Evolutionary conservation across 1,139 yeast species (phyloP).

Genomic region (Geotrichum candidum): DNA sequence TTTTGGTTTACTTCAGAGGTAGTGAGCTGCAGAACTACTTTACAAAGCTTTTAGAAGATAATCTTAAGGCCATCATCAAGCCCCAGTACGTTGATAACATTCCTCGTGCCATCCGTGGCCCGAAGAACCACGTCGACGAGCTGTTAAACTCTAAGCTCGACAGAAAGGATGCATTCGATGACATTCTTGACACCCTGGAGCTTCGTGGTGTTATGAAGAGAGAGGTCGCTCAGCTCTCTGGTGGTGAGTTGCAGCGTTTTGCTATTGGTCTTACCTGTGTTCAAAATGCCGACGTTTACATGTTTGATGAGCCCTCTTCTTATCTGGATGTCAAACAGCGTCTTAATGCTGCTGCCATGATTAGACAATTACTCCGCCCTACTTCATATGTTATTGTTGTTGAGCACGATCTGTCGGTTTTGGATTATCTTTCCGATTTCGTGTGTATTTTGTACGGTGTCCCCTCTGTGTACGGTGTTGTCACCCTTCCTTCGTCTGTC

Average conservation of each 20-base stretch:
- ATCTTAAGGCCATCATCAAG: conserved; percentile 89
- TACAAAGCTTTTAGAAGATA: conserved; percentile 87
- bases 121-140: conserved; percentile 80
- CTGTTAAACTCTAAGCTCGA: conserved; percentile 70
- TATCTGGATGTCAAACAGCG: conserved; percentile 98
- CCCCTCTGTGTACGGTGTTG: conserved; percentile 97
- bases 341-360: conserved; percentile 91
- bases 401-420: conserved; percentile 95
- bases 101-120: conserved; percentile 92
- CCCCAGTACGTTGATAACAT: conserved; percentile 97
- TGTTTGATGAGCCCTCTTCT: conserved; percentile 99
- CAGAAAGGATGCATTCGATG: conserved; percentile 56
- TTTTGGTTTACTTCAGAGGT: conserved; percentile 86
- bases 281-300: conserved; percentile 89
- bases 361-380: conserved; percentile 73
- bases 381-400: conserved; percentile 85
- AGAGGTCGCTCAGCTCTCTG: conserved; percentile 83
- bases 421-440: conserved; percentile 92
- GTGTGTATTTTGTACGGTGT: conserved; percentile 96
- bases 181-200: conserved; percentile 64
- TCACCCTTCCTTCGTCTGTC: conserved; percentile 88
- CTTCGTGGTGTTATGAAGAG: conserved; percentile 68
- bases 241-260: conserved; percentile 98
- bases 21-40: conserved; percentile 94
- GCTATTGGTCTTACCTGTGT: conserved; percentile 97